These are phyloP conservation scores for Kwoniella dendrophila DNA, from an alignment of 768 basidiomycete genomes.

Conservation along the genomic window DNA sequence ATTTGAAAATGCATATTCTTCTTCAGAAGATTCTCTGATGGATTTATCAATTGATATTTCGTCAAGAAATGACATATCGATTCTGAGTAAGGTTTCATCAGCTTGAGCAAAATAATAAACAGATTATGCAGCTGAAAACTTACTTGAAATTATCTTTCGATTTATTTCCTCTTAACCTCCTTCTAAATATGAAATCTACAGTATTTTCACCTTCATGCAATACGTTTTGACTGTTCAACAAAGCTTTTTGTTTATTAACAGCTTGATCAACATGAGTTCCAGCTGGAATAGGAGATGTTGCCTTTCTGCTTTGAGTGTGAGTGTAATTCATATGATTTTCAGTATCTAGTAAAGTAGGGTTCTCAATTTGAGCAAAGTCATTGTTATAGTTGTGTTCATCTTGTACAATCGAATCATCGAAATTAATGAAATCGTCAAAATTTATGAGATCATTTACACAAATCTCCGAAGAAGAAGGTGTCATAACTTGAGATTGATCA, in stretches of 20 bases:
- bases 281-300: background rate
- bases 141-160: slow-evolving; percentile 1
- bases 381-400: too few species aligned
- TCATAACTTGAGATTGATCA: too few species aligned
- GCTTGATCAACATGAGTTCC: slow-evolving; percentile 5
- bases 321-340: background rate
- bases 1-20: background rate
- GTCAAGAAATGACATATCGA: slow-evolving; percentile 17
- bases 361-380: too few species aligned
- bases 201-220: slow-evolving; percentile 9
- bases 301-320: too few species aligned
- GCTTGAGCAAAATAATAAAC: background rate
- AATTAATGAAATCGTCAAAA: too few species aligned
- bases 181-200: slow-evolving; percentile 6
- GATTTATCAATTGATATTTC: slow-evolving; percentile 6
- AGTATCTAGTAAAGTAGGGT: background rate
- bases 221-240: background rate
- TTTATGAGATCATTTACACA: too few species aligned
- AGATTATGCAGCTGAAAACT: background rate
- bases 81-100: background rate
- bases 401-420: too few species aligned
- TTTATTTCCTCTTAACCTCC: slow-evolving; percentile 1
- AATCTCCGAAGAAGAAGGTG: too few species aligned
- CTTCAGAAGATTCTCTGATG: background rate
- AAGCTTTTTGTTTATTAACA: background rate